phyloP scores from a whole-genome alignment of 345 rosid genomes.

The Triadica sebifera region DNA sequence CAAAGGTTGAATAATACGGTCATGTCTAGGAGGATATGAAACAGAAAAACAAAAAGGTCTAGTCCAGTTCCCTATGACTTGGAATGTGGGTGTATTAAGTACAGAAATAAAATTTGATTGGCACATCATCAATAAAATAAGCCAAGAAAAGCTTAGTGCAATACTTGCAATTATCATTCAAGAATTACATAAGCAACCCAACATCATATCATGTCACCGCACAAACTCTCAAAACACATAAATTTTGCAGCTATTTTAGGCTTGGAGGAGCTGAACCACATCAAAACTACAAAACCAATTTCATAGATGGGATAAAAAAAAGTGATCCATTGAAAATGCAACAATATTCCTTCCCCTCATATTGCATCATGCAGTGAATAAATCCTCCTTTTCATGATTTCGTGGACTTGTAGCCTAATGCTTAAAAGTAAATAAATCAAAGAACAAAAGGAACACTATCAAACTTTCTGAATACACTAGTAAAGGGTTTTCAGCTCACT shows the following conservation, averaged over 20 bases:
- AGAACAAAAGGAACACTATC: background rate
- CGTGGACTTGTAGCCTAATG: background rate
- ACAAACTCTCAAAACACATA: background rate
- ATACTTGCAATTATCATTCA: background rate
- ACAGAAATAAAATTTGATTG: background rate
- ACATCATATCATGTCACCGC: background rate
- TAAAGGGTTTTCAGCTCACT: background rate
- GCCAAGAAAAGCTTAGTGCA: background rate
- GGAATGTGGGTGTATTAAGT: background rate
- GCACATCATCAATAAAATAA: background rate
- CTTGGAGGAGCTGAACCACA: background rate
- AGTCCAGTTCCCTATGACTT: background rate
- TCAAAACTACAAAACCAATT: background rate
- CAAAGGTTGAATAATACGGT: background rate
- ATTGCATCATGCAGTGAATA: constrained; percentile 1
- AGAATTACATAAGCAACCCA: background rate
- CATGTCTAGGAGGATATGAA: background rate
- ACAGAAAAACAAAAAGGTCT: background rate
- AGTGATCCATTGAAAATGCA: background rate
- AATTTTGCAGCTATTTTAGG: background rate
- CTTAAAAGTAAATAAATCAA: background rate
- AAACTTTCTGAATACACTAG: too few relatives aligned
- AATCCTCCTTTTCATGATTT: background rate
- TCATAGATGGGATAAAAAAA: background rate
- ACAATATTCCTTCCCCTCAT: background rate